phyloP scores from a whole-genome alignment of 2,329 filamentous ascomycete genomes.

The Cadophora sp. region DNA sequence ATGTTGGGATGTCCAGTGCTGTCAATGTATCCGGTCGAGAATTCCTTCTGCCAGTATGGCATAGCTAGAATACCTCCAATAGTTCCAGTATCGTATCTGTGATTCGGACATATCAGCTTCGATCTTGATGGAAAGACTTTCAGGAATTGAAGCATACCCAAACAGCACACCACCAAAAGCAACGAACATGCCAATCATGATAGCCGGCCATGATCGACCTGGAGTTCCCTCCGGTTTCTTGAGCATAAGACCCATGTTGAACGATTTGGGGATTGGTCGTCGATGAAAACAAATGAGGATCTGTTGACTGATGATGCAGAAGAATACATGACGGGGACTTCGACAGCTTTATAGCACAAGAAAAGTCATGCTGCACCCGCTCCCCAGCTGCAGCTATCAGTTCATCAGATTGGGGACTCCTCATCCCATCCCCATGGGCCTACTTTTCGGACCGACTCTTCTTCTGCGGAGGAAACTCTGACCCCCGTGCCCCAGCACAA shows the following conservation, averaged over 20 bases:
- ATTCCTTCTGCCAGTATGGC: slow-evolving; percentile 57
- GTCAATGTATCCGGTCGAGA: slow-evolving; percentile 60
- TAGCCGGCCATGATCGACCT: slow-evolving; percentile 73
- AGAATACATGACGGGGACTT: background rate
- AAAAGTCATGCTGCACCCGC: background rate
- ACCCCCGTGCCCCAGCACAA: background rate
- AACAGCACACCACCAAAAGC: slow-evolving; percentile 68
- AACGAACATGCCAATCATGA: slow-evolving; percentile 65
- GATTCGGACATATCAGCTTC: background rate
- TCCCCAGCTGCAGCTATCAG: background rate
- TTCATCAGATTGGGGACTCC: background rate
- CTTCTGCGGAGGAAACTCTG: background rate
- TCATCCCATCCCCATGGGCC: slow-evolving; percentile 7
- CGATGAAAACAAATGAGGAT: background rate
- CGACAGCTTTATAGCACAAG: background rate
- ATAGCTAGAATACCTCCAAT: slow-evolving; percentile 65
- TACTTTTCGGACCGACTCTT: slow-evolving; percentile 4
- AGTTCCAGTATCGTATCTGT: slow-evolving; percentile 64
- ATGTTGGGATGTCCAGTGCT: slow-evolving; percentile 52
- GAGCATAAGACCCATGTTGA: slow-evolving; percentile 41
- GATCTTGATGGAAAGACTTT: background rate
- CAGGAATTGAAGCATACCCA: slow-evolving; percentile 45
- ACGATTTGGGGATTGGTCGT: background rate
- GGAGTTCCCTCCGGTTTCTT: slow-evolving; percentile 75
- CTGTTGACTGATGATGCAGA: background rate